Evolutionary conservation across 169 alveolate species (phyloP), one percentile per base, ranked within the genome.

Genomic region (Cystoisospora suis): DNA sequence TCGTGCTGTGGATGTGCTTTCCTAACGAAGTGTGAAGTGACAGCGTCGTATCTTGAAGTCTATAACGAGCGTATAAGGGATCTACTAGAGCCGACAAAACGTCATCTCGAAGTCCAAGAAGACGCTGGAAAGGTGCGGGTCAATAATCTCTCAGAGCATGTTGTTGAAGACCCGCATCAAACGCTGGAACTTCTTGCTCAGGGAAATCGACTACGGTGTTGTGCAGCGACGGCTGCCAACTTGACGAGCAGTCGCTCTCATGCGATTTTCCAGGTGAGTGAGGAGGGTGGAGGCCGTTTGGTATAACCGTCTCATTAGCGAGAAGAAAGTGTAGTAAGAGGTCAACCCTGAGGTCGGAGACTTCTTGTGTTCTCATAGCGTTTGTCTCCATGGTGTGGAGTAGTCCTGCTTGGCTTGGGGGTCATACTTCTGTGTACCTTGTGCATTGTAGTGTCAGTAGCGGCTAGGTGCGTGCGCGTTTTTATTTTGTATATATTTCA

Each of bases 1-100:
- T 46, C 56, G 7, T 83, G 90, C 81, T 36, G 53, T 34, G 38
- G 61, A 29, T 56, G 90, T 65, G 42, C 56, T 61, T 6, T 58
- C 36, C 59, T 34, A 5, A 58, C 38, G 45, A 96, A 92, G n/a
- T 75, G 85, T 38, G 79, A 92, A 53, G 94, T 97, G 9, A 91
- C 94, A 40, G 97, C 97, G 81, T 95, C 98, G 44, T 98, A 97
- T 94, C 95, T 98, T 81, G 99, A 98, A 94, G 98, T 98, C 15
- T 98, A 98, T 94, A 98, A 98, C 93, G 99, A 98, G 95, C 93
- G 97, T n/a, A 97, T 98, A 44, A 95, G 98, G 80, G 99, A 98
- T 95, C 93, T 98, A 45, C 95, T 98, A 53, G 97, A 96, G 58
- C 96, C 98, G 42, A 93, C 88, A 32, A 91, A 91, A 36, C 86